phyloP scores from a whole-genome alignment of 257 asterid genomes.

The Salvia splendens region DNA sequence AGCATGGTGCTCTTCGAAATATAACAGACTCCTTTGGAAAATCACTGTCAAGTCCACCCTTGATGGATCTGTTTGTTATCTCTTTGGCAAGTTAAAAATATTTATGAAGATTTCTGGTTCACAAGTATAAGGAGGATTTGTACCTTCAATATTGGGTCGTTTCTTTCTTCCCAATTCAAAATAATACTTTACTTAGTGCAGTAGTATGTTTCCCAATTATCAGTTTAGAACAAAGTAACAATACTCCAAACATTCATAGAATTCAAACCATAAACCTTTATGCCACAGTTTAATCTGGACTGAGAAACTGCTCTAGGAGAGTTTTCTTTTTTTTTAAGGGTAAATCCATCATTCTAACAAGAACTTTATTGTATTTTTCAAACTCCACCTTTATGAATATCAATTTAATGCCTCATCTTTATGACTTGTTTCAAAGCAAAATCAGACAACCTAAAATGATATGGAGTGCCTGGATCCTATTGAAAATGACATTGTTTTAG shows the following conservation, averaged over 20 bases:
- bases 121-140: constrained; percentile 12
- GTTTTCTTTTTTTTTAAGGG: constrained; percentile 2
- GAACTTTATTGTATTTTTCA: too few relatives aligned
- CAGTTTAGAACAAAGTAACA: background rate
- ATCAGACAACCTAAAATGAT: too few relatives aligned
- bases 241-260: background rate
- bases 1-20: constrained; percentile 13
- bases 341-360: too few relatives aligned
- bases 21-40: constrained; percentile 19
- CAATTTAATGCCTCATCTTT: too few relatives aligned
- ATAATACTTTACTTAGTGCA: background rate
- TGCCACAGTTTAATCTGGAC: constrained; percentile 18
- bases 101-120: background rate
- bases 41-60: constrained; percentile 16
- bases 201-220: background rate
- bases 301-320: background rate
- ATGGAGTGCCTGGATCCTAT: too few relatives aligned
- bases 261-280: constrained; percentile 17
- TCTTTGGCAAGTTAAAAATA: constrained; percentile 1
- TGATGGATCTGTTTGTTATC: background rate
- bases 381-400: too few relatives aligned
- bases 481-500: too few relatives aligned
- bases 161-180: constrained; percentile 3
- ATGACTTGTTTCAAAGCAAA: too few relatives aligned
- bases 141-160: background rate